These are phyloP conservation scores for Auricularia cornea DNA, from an alignment of 768 basidiomycete species.

Conservation along the genomic window DNA sequence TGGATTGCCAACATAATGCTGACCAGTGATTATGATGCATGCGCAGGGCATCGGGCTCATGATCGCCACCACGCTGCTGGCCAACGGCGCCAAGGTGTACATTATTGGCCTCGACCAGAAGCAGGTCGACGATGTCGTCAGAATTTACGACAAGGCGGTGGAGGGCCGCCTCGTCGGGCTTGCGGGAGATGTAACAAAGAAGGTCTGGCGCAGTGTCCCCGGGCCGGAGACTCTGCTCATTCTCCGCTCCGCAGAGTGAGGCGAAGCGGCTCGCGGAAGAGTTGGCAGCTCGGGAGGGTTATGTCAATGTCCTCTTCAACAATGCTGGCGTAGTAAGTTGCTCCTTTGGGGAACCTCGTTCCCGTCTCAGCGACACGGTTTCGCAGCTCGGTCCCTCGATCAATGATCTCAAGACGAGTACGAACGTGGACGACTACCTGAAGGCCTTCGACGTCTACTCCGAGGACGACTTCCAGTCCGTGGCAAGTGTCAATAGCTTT, in stretches of 20 bases:
- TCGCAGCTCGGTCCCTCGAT: slow-evolving; percentile 4
- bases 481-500: slow-evolving; percentile 31
- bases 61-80: slow-evolving; percentile 38
- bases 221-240: no score
- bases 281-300: slow-evolving; percentile 28
- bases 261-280: slow-evolving; percentile 34
- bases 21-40: background rate
- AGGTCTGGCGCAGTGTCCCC: slow-evolving; percentile 6
- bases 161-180: background rate
- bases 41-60: slow-evolving; percentile 43
- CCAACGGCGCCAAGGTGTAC: slow-evolving; percentile 43
- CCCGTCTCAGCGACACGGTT: slow-evolving; percentile 7
- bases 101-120: slow-evolving; percentile 36
- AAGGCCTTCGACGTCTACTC: slow-evolving; percentile 31
- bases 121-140: slow-evolving; percentile 30
- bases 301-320: slow-evolving; percentile 41
- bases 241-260: slow-evolving; percentile 26
- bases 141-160: background rate
- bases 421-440: slow-evolving; percentile 31
- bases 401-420: slow-evolving; percentile 1
- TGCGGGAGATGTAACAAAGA: slow-evolving; percentile 23
- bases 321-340: slow-evolving; percentile 32
- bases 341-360: background rate
- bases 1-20: background rate
- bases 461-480: slow-evolving; percentile 30